Base-by-base conservation (phyloP, 163 green algal species). In the Prototheca cutis region DNA sequence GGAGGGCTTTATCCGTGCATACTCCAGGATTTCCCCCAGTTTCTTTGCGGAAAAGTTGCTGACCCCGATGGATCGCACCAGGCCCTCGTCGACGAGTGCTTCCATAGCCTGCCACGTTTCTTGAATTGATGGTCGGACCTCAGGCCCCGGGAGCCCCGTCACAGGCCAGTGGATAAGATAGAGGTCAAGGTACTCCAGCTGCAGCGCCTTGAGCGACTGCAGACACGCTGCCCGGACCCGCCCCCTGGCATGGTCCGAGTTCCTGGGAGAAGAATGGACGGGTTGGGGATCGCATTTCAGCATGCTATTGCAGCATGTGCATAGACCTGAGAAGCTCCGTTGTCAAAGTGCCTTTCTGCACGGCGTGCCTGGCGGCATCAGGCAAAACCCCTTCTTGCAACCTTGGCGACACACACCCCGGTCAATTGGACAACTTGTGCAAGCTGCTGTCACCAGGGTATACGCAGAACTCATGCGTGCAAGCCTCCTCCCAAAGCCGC, bases 91-190 rank as follows among this genome's bases (percentile, higher is more conserved):
- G 10, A 94, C 84, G 25, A 91, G 64, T 3, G n/a, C 58, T 75
- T 98, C 89, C 84, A 98, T 90, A 1, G 81, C 87, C 6, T 70
- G 32, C 89, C 89, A 96, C 0, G 87, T 94, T 40, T 89, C 84
- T 21, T 72, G 30, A 19, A 84, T 71, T 25, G 66, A 53, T 3
- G 78, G 70, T 21, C 57, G 21, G 21, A 87, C 28, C 6, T 67
- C 51, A 0, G 70, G 66, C 2, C 76, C 79, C 21, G 63, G 49
- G 52, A 77, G 83, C 23, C 78, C 72, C 3, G 71, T 84, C 4
- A 91, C 73, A 0, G 82, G 80, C 81, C 81, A 93, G 71, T 93
- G 85, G 27, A 72, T 73, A 27, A 98, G 70, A 70, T 95, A 97
- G 3, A 96, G 71, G 66, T 98, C 91, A 0, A 98, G 66, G 62